Evolutionary conservation across 352 stramenopile species (phyloP), one percentile per base, ranked within the genome.

Genomic region (Halophytophthora polymorphica): DNA sequence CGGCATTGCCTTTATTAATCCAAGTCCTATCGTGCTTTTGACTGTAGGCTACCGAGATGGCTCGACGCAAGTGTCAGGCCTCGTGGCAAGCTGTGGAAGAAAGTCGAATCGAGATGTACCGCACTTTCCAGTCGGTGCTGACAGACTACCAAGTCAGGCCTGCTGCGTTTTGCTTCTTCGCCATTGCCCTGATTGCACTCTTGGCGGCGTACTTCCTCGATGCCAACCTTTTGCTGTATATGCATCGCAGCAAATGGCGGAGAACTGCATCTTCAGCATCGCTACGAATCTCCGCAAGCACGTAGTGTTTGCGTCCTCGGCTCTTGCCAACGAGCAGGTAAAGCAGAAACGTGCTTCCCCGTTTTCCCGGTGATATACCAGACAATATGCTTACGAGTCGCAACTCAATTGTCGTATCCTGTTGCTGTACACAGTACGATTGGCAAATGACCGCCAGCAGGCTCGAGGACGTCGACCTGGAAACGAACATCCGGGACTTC

Each of bases 311-410:
- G 79, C 89, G 50, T 86, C 79, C 2, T 90, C 81, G 4, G 68
- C 74, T n/a, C 70, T 94, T 6, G 81, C 81, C 14, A 92, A 92
- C 46, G 67, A 86, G 39, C 83, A 93, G 73, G 82, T 90, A 67
- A 36, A n/a, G 12, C 36, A 46, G 15, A 15, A 22, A 29, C 34
- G 12, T 10, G 21, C 13, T 40, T 1, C 7, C 10, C 2, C 17
- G 22, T 35, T 34, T 29, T 19, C 13, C 6, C 19, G 11, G 15
- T 17, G 22, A 1, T 35, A 47, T 4, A 35, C 4, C 25, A 31
- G 4, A 10, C 25, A 31, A 31, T 31, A 8, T 10, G 8, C 4
- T 4, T 31, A 8, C 8, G 4, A 31, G 4, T 8, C 25, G 8
- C 25, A 31, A 21, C 18, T n/a, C 12, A 5, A 2, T 6, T 31